Base-by-base conservation (phyloP, 805 yeast genomes). In the Candida namnaoensis region DNA sequence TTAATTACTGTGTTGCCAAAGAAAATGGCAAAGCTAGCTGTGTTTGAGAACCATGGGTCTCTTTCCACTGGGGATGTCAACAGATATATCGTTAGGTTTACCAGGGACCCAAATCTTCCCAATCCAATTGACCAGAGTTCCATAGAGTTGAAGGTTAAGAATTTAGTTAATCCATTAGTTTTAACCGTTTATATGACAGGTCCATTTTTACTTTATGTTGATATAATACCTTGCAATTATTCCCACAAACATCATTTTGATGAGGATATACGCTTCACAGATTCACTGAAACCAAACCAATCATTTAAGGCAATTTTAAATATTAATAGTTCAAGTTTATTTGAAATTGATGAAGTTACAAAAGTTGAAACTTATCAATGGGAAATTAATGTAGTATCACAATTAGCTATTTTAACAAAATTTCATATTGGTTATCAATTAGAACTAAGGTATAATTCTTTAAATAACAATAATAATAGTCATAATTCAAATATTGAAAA, bases 171-270 rank as follows among this genome's bases (percentile, higher is more conserved):
- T 11, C 33, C 33, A 11, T 30, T 30, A 13, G n/a, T 87, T 49
- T 62, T 95, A 27, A 95, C 97, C 0, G 84, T 95, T 1, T 87
- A 81, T 52, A 61, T 93, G 36, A 81, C 90, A 1, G 99, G 98
- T 0, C 99, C 99, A 0, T 91, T 79, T 56, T 69, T 86, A 3
- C 62, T 93, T 6, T 93, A 93, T 53, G 85, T 81, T 23, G 97
- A 91, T 59, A 77, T 93, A 38, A 68, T 80, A 37, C 80, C 91
- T 0, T 67, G 60, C 10, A 83, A 80, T 34, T 93, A 79, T 56
- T 64, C 75, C 45, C 79, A 74, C 41, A 58, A 71, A 34, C 57
- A 67, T 41, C 60, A 64, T 37, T 65, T 62, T 27, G 50, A 50
- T n/a, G 72, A 72, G n/a, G 56, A 57, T 0, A 54, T 69, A 9